A percentile compares a stretch with the other conserved stretches of the same genome.
Conservation (phyloP, 2,329 filamentous ascomycete genomes). For the Ophiostoma perfectum region DNA sequence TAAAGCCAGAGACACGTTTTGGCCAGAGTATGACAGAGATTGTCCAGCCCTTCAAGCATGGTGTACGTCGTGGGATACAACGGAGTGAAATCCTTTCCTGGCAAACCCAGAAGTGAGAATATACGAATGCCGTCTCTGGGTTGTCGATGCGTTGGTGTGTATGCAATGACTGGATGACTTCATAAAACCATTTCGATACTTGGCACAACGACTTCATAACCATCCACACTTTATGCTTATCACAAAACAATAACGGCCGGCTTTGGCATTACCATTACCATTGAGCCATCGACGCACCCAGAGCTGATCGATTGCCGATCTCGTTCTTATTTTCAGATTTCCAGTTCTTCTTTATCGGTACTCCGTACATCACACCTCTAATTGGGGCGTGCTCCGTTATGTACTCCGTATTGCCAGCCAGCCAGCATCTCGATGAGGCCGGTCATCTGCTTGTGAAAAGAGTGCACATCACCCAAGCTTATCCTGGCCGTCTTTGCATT, state of each 20-base stretch:
- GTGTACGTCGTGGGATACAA: too few species aligned
- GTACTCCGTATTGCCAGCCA: background rate
- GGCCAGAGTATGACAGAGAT: too few species aligned
- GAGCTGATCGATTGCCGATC: conserved; percentile 12
- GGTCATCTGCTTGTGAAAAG: background rate
- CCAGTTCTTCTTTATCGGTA: background rate
- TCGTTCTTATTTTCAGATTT: background rate
- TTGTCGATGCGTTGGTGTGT: too few species aligned
- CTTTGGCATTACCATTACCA: background rate
- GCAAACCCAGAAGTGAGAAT: too few species aligned
- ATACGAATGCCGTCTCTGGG: too few species aligned
- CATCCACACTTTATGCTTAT: background rate
- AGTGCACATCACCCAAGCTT: too few species aligned
- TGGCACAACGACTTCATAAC: too few species aligned
- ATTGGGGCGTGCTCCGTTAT: background rate
- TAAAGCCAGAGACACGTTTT: too few species aligned
- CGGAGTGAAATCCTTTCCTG: too few species aligned
- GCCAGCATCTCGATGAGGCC: background rate
- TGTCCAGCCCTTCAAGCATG: too few species aligned
- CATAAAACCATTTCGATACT: background rate
- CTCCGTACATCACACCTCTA: background rate
- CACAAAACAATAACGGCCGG: background rate
- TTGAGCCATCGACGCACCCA: background rate
- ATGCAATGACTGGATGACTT: too few species aligned
- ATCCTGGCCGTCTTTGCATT: too few species aligned